Evolutionary conservation across 352 stramenopile genomes (phyloP).

Genomic region (Pythium diclinum): DNA sequence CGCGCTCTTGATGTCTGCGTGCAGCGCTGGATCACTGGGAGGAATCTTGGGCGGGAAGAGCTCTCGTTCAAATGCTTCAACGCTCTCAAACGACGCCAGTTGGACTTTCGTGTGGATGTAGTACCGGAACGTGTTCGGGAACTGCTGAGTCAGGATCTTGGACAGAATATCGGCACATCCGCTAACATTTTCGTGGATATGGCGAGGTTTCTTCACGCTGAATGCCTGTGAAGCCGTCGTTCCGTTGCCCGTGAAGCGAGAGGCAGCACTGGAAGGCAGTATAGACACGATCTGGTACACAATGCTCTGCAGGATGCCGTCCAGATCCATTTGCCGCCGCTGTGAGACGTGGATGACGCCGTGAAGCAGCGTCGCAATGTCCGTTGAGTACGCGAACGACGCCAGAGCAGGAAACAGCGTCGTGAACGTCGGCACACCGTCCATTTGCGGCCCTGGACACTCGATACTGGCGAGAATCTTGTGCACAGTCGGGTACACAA

Average conservation of each 20-base stretch:
- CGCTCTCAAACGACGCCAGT: slow-evolving; percentile 69
- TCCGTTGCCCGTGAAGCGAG: slow-evolving; percentile 11
- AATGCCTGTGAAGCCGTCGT: slow-evolving; percentile 27
- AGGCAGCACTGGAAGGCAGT: slow-evolving; percentile 31
- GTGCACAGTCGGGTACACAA: slow-evolving; percentile 62
- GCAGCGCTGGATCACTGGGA: slow-evolving; percentile 49
- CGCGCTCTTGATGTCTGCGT: slow-evolving; percentile 52
- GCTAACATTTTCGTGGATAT: slow-evolving; percentile 49
- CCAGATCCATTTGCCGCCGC: slow-evolving; percentile 37
- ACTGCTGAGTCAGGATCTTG: slow-evolving; percentile 64
- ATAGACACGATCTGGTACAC: slow-evolving; percentile 49
- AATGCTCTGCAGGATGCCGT: slow-evolving; percentile 51
- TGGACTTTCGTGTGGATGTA: slow-evolving; percentile 67
- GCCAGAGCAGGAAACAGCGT: slow-evolving; percentile 49
- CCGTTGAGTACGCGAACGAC: slow-evolving; percentile 54
- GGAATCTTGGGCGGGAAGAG: slow-evolving; percentile 53
- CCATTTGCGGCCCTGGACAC: slow-evolving; percentile 15
- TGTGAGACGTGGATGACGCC: slow-evolving; percentile 66
- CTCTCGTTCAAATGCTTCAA: slow-evolving; percentile 64
- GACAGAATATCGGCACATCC: slow-evolving; percentile 64
- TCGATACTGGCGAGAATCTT: slow-evolving; percentile 36
- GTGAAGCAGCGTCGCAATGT: slow-evolving; percentile 59
- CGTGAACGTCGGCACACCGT: slow-evolving; percentile 13
- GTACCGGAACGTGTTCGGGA: slow-evolving; percentile 76
- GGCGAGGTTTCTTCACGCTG: slow-evolving; percentile 35